phyloP scores from a whole-genome alignment of 2,329 filamentous ascomycete genomes.

The Fulvia fulva region DNA sequence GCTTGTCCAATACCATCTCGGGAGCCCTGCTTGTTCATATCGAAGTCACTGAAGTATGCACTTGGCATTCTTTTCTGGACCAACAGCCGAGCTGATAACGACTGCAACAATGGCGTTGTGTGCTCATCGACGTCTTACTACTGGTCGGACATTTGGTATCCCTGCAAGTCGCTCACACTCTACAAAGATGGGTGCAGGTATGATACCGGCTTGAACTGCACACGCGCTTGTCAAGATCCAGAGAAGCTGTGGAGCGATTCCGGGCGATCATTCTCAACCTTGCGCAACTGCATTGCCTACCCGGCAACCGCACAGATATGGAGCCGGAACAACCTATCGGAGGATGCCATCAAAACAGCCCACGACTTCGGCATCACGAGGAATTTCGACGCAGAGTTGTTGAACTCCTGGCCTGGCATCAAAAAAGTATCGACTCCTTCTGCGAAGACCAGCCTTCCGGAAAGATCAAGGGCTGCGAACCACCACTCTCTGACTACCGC shows the following conservation, averaged over 20 bases:
- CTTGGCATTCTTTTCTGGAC: background rate
- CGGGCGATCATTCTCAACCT: background rate
- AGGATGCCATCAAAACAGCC: background rate
- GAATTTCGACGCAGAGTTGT: background rate
- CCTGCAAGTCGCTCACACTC: background rate
- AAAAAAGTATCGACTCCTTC: background rate
- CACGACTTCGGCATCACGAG: background rate
- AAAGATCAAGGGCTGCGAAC: background rate
- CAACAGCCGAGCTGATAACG: background rate
- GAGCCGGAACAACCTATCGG: background rate
- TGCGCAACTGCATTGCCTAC: slow-evolving; percentile 3
- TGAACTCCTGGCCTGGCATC: background rate
- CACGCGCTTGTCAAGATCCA: background rate
- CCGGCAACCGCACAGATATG: background rate
- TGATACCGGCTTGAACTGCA: background rate
- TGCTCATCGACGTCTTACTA: background rate
- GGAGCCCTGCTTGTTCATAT: background rate
- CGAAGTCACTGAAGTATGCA: background rate
- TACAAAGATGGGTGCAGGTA: background rate
- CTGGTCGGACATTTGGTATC: background rate
- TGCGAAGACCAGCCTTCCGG: background rate
- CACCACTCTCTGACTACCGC: background rate
- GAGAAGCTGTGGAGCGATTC: background rate
- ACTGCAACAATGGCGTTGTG: background rate
- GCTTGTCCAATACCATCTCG: background rate